phyloP scores from a whole-genome alignment of 306 rosid species.

The Vigna mungo region DNA sequence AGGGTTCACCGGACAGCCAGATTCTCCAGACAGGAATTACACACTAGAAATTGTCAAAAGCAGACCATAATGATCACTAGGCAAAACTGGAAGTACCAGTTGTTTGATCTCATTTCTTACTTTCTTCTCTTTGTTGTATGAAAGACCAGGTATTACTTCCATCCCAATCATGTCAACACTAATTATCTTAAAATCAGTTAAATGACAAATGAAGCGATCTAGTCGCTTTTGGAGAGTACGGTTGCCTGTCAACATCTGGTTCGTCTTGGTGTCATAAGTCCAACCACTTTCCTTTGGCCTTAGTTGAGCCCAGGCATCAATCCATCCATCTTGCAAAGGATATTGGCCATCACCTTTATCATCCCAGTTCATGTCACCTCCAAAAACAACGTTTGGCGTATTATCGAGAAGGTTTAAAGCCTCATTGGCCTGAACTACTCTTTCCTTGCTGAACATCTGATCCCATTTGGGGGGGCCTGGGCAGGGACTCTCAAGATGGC shows the following conservation, averaged over 20 bases:
- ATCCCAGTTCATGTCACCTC: slow-evolving; percentile 98
- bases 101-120: slow-evolving; percentile 64
- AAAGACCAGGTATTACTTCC: slow-evolving; percentile 67
- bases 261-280: slow-evolving; percentile 96
- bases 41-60: slow-evolving; percentile 68
- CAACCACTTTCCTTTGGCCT: slow-evolving; percentile 78
- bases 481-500: slow-evolving; percentile 96
- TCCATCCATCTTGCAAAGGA: slow-evolving; percentile 78
- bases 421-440: slow-evolving; percentile 80
- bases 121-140: slow-evolving; percentile 80
- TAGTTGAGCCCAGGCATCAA: slow-evolving; percentile 77
- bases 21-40: slow-evolving; percentile 29
- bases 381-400: slow-evolving; percentile 75
- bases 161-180: slow-evolving; percentile 84
- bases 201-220: slow-evolving; percentile 77
- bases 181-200: slow-evolving; percentile 65
- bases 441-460: slow-evolving; percentile 95
- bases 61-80: slow-evolving; percentile 93
- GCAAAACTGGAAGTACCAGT: slow-evolving; percentile 87
- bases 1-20: slow-evolving; percentile 29
- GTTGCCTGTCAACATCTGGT: slow-evolving; percentile 80
- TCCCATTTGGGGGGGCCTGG: slow-evolving; percentile 91
- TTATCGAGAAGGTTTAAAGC: slow-evolving; percentile 66
- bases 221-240: slow-evolving; percentile 72
- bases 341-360: slow-evolving; percentile 83